Percentiles rank a stretch among this genome's conserved stretches.
These are phyloP conservation scores for Scenedesmus sp. DNA, from an alignment of 163 green algal species.

Conservation along the genomic window DNA sequence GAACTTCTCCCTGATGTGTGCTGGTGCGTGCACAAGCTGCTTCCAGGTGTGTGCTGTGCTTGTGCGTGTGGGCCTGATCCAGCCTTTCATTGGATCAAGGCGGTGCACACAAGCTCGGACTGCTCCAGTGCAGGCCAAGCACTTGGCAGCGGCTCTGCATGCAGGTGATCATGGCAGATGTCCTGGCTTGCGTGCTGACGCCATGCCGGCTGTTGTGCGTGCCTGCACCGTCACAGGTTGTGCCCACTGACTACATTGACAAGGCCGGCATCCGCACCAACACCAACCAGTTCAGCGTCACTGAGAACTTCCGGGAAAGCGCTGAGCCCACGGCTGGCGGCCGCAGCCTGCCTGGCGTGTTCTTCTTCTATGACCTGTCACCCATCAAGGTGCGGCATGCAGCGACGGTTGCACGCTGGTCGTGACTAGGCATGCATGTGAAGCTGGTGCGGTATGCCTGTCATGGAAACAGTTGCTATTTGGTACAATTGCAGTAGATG, in stretches of 20 bases:
- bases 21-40: neutral
- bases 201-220: neutral
- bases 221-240: conserved; percentile 79
- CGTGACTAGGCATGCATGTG: no score
- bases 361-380: conserved; percentile 99
- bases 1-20: neutral
- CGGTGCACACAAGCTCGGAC: neutral
- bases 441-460: no score
- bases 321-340: conserved; percentile 39
- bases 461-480: no score
- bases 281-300: conserved; percentile 97
- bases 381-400: conserved; percentile 91
- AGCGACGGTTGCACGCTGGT: neutral
- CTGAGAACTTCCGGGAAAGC: conserved; percentile 89
- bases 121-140: neutral
- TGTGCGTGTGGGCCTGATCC: neutral
- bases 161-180: neutral
- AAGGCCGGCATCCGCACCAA: conserved; percentile 73
- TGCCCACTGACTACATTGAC: conserved; percentile 93
- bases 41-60: no score
- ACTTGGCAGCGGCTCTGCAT: neutral
- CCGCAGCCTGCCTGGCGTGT: conserved; percentile 87
- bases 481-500: no score
- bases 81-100: neutral
- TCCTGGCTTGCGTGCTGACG: neutral